Evolutionary conservation across 164 flowering plant species (phyloP), one percentile per base, ranked within the genome.

Genomic region (Santalum album): DNA sequence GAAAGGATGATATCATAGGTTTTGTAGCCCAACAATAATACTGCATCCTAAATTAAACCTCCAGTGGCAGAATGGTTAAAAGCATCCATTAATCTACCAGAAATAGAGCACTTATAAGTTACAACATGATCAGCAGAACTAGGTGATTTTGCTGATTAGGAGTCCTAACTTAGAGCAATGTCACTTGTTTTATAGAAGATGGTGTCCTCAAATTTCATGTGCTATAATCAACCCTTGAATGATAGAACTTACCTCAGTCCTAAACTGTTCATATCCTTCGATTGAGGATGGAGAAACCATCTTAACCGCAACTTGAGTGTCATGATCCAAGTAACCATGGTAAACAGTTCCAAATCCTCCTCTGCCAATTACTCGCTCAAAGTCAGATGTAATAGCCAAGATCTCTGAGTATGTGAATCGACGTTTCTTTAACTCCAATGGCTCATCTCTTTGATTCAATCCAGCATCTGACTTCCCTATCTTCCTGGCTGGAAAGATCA

Each of bases 291-390:
- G 49, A 40, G 69, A 63, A 2, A 71, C 68, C 52, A 63, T 51
- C 54, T 65, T 67, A 12, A 67, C 63, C 6, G 74, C 72, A 34
- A 77, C 78, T 44, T 63, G 63, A 17, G 55, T 56, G 21, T 60
- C 72, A 48, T 74, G 67, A 2, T 47, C 35, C 54, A 71, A 11
- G 38, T 25, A 19, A 24, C 85, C 85, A 61, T 62, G 67, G 50
- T 74, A 79, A 11, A 77, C 81, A 1, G 56, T 62, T 21, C 85
- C 85, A 57, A 66, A 75, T 20, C 75, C 82, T 57, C 85, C 82
- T 61, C 59, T 68, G 12, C 82, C 85, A 25, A 80, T 52, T 3
- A 61, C 57, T n/a, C 18, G 56, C 19, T 63, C 18, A 15, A 79
- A 79, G 53, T 73, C 69, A 19, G 55, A 61, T 21, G 79, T 77